phyloP scores from a whole-genome alignment of 768 basidiomycete species.

The Pleurotus platypus region DNA sequence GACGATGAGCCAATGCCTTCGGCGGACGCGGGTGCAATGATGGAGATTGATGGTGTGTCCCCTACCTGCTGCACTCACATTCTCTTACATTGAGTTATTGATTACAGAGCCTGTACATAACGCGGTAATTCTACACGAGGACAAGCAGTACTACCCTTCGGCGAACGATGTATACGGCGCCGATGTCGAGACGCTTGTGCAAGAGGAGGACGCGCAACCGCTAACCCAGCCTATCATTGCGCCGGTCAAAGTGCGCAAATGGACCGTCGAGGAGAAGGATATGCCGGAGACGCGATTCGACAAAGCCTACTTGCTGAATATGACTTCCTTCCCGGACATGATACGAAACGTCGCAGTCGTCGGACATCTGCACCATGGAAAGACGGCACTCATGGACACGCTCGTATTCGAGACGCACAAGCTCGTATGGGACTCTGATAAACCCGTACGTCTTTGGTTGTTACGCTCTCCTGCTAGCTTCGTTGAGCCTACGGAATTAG shows the following conservation, averaged over 20 bases:
- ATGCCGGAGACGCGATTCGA: slow-evolving; percentile 98
- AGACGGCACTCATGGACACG: slow-evolving; percentile 97
- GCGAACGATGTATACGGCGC: slow-evolving; percentile 90
- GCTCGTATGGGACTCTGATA: slow-evolving; percentile 89
- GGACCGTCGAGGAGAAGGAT: slow-evolving; percentile 92
- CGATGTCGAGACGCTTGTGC: slow-evolving; percentile 94
- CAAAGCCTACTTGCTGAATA: slow-evolving; percentile 92
- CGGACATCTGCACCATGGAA: slow-evolving; percentile 97
- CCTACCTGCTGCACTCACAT: slow-evolving; percentile 3
- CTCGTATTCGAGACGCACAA: slow-evolving; percentile 96
- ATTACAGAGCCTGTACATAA: slow-evolving; percentile 69
- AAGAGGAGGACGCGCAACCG: slow-evolving; percentile 97
- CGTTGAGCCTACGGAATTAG: slow-evolving; percentile 35
- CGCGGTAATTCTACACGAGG: slow-evolving; percentile 89
- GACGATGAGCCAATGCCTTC: slow-evolving; percentile 64
- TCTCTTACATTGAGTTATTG: slow-evolving; percentile 14
- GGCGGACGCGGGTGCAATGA: slow-evolving; percentile 59
- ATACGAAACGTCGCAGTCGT: slow-evolving; percentile 95
- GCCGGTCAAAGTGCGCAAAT: slow-evolving; percentile 92
- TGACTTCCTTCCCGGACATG: slow-evolving; percentile 91
- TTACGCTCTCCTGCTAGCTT: neutral
- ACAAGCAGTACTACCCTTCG: slow-evolving; percentile 97
- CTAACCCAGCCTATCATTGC: slow-evolving; percentile 93
- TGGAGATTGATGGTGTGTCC: slow-evolving; percentile 77
- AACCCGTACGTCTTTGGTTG: slow-evolving; percentile 55